phyloP scores from a whole-genome alignment of 2,329 filamentous ascomycete species.

The Microcyclospora pomicola region DNA sequence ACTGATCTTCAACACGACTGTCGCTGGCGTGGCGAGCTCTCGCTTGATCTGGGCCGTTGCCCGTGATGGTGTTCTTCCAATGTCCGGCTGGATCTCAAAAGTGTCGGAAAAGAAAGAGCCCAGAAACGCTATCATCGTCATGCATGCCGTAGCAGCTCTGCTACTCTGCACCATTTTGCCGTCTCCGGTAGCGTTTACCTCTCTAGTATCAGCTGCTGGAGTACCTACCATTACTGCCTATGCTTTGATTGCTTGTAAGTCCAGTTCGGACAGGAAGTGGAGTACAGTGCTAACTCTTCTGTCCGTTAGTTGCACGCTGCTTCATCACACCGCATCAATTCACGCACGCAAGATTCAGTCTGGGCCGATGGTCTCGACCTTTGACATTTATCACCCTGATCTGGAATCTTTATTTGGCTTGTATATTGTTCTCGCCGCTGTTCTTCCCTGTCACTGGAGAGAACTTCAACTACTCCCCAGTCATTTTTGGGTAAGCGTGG shows the following conservation, averaged over 20 bases:
- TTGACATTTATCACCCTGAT: slow-evolving; percentile 24
- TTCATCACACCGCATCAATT: slow-evolving; percentile 26
- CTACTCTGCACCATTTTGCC: slow-evolving; percentile 47
- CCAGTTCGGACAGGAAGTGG: background rate
- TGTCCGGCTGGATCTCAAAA: slow-evolving; percentile 43
- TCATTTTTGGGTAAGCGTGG: slow-evolving; percentile 31
- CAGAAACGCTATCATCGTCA: slow-evolving; percentile 45
- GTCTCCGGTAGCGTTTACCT: slow-evolving; percentile 30
- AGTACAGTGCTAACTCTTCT: background rate
- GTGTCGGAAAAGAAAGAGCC: slow-evolving; percentile 43
- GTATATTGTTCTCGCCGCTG: slow-evolving; percentile 26
- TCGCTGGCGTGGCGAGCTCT: slow-evolving; percentile 45
- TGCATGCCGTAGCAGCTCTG: slow-evolving; percentile 40
- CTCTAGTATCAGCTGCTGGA: slow-evolving; percentile 26
- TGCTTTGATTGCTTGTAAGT: slow-evolving; percentile 21
- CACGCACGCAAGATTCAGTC: slow-evolving; percentile 23
- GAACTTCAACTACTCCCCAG: slow-evolving; percentile 55
- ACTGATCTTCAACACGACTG: slow-evolving; percentile 43
- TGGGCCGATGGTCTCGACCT: slow-evolving; percentile 24
- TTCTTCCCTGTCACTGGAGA: slow-evolving; percentile 35
- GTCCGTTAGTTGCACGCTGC: slow-evolving; percentile 22
- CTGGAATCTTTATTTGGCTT: slow-evolving; percentile 27
- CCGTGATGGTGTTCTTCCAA: slow-evolving; percentile 46
- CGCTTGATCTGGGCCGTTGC: slow-evolving; percentile 51
- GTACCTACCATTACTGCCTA: slow-evolving; percentile 27